Base-by-base conservation (phyloP, 495 filamentous ascomycete genomes). In the Aspergillus kassunensis region DNA sequence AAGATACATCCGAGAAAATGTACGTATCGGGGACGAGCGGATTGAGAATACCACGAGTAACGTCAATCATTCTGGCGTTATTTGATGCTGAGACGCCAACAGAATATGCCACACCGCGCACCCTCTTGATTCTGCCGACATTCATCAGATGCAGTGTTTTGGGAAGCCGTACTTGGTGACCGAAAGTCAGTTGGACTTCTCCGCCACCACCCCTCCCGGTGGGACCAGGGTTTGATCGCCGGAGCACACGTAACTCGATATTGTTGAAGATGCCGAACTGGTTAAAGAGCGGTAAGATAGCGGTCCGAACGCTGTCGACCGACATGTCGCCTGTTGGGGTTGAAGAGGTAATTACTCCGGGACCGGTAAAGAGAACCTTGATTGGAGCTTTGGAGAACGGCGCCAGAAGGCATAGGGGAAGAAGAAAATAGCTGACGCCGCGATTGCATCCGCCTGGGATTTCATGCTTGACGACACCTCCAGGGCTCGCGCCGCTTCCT, bases 31-130 rank as follows among this genome's bases (percentile, higher is more conserved):
- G 80, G 13, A 87, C 80, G 46, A 97, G 76, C 16, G 85, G 78
- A 68, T 97, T 97, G 34, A 99, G 76, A 34, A 97, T 79, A 13
- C 89, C 91, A 60, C 93, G 77, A 37, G 91, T 89, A 19, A 84
- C 79, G 59, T 93, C 89, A 68, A 97, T 99, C 89, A 95, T 93
- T 44, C 93, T 79, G 43, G 88, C 87, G 66, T 97, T 99, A 57
- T 96, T 96, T 39, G 87, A 89, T 0, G 84, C 92, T 8, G 86
- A 84, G 1, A 97, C 89, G 21, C 93, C 93, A 3, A 88, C 89
- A 21, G 87, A 86, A 68, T 97, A 97, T 18, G 92, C 92, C 2
- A 97, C 91, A 41, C 93, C 93, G 48, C 95, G 81, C 46, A 99
- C 84, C 57, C 83, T 78, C 76, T 92, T 93, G 51, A 99, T 87